Evolutionary conservation across 1,139 yeast species (phyloP).

Genomic region (Candida sanyaensis): DNA sequence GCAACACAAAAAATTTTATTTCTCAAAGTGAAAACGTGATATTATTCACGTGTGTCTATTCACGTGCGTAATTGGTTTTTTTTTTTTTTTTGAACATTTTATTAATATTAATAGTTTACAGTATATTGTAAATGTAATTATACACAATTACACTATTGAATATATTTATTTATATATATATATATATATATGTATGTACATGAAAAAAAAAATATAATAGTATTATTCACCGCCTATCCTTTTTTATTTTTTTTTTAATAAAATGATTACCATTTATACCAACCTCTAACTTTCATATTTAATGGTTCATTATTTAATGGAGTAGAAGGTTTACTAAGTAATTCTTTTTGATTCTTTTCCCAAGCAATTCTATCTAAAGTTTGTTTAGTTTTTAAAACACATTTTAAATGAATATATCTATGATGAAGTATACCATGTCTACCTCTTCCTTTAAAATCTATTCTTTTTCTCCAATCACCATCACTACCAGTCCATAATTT

Average conservation of each 20-base stretch:
- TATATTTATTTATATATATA: too few species aligned
- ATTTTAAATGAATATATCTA: slow-evolving; percentile 78
- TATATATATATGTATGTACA: background rate
- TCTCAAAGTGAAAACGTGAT: too few species aligned
- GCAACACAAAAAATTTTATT: too few species aligned
- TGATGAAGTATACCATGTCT: slow-evolving; percentile 79
- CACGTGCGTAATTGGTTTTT: too few species aligned
- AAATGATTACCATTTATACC: slow-evolving; percentile 42
- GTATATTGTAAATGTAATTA: too few species aligned
- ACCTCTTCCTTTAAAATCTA: slow-evolving; percentile 92
- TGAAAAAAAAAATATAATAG: background rate
- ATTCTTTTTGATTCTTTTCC: slow-evolving; percentile 51
- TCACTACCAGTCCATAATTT: slow-evolving; percentile 94
- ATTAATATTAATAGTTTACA: too few species aligned
- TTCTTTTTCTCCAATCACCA: slow-evolving; percentile 68
- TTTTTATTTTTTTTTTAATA: too few species aligned
- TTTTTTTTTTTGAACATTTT: too few species aligned
- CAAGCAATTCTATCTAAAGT: slow-evolving; percentile 62
- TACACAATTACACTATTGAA: too few species aligned
- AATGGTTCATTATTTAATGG: slow-evolving; percentile 47
- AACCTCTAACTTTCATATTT: slow-evolving; percentile 44
- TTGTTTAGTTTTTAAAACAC: slow-evolving; percentile 66
- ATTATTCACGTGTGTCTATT: too few species aligned
- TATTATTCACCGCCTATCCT: too few species aligned
- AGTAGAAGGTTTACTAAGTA: slow-evolving; percentile 47